Evolutionary conservation across 208 protist species (phyloP), one percentile per base, ranked within the genome.

Genomic region (Crithidia fasciculata): DNA sequence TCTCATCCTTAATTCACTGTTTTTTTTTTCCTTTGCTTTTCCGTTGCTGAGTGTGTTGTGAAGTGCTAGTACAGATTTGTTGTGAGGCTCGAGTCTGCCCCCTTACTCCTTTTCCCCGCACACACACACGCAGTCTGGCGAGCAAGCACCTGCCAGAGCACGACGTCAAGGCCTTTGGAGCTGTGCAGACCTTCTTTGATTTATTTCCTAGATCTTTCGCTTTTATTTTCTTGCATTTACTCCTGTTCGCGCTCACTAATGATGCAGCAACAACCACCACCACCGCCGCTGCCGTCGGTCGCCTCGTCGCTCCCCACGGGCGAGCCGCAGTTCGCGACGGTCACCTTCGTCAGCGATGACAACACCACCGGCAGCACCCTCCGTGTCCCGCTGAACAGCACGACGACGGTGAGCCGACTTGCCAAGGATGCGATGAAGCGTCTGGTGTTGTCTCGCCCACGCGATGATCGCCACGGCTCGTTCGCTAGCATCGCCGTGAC

Each of bases 401-500:
- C 84, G 52, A 92, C 88, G 4, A 91, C 92, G 5, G 87, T 96
- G 56, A 80, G 87, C 4, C 86, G 84, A 8, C 85, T 96, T 9
- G 92, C 89, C 4, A 96, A 96, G 78, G 83, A 93, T 37, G 84
- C 89, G 8, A 91, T 96, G 87, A 84, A 84, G 62, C 89, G 92
- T 3, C 84, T 93, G 8, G 78, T 94, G 50, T 53, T 84, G 40
- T 85, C 87, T 28, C 84, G 88, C 6, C 73, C 59, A 40, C 54
- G 53, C 54, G 53, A 65, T 52, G 55, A 52, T 7, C 56, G 50
- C 47, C 69, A 72, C 49, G 37, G 61, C 3, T 19, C 77, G 39
- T 50, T 65, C 6, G 58, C 69, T 15, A 69, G 80, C 40, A 82
- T 92, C 18, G 79, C 73, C n/a, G 84, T 96, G 12, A 84, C 84